Conservation (phyloP, 108 stramenopile genomes). For the Fragilariopsis cylindrus region DNA sequence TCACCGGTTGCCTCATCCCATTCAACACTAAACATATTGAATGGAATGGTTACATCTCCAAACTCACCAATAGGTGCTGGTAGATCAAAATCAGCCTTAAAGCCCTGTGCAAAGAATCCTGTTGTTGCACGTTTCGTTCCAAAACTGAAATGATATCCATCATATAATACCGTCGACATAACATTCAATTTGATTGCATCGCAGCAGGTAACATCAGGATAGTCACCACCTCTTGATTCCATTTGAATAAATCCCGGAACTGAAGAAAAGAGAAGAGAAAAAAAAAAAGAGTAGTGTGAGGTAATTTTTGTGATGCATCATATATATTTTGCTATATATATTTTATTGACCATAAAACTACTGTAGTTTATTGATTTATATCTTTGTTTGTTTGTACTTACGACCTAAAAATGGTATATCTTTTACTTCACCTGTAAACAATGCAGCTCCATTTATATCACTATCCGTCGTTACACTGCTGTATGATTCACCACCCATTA, state of each 20-base stretch:
- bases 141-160: slow-evolving; percentile 44
- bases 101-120: slow-evolving; percentile 39
- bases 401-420: slow-evolving; percentile 39
- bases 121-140: slow-evolving; percentile 33
- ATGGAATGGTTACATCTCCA: slow-evolving; percentile 32
- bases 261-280: not conserved
- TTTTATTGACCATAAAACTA: too few relatives aligned
- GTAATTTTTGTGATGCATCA: too few relatives aligned
- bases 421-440: slow-evolving; percentile 41
- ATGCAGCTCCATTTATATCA: slow-evolving; percentile 19
- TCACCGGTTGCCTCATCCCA: slow-evolving; percentile 52
- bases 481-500: slow-evolving; percentile 49
- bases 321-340: too few relatives aligned
- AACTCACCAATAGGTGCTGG: slow-evolving; percentile 19
- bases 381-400: not conserved
- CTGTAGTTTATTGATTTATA: too few relatives aligned
- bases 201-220: slow-evolving; percentile 44
- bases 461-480: slow-evolving; percentile 29
- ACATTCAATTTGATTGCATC: slow-evolving; percentile 21
- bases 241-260: slow-evolving; percentile 49
- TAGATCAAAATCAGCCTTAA: slow-evolving; percentile 30
- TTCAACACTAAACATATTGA: slow-evolving; percentile 33
- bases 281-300: not conserved
- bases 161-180: slow-evolving; percentile 28
- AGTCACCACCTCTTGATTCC: slow-evolving; percentile 16